Evolutionary conservation across 1,139 yeast genomes (phyloP).

Genomic region (Yamadazyma trypodendri): DNA sequence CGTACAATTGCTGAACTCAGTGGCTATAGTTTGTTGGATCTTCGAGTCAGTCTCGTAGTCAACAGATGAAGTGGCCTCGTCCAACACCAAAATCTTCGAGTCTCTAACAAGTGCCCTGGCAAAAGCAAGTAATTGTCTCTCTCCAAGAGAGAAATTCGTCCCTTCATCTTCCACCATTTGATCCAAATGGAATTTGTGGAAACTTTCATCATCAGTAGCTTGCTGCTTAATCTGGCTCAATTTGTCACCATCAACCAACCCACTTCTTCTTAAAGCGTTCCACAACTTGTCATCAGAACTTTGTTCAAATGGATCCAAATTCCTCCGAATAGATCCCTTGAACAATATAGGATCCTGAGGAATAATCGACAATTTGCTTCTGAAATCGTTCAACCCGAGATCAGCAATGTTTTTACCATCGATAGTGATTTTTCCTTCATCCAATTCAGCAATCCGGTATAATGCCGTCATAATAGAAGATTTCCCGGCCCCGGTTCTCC

Average conservation of each 20-base stretch:
- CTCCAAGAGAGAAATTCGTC: constrained; percentile 51
- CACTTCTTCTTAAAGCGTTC: constrained; percentile 29
- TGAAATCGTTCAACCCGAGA: constrained; percentile 72
- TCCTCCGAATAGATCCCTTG: constrained; percentile 74
- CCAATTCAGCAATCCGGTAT: constrained; percentile 59
- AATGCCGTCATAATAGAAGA: constrained; percentile 66
- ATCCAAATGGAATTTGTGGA: constrained; percentile 42
- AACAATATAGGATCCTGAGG: constrained; percentile 93
- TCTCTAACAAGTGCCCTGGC: constrained; percentile 51
- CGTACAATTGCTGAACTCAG: constrained; percentile 46
- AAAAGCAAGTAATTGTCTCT: constrained; percentile 51
- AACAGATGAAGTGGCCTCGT: constrained; percentile 59
- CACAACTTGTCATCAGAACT: constrained; percentile 30
- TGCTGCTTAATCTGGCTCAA: constrained; percentile 7
- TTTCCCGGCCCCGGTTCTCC: constrained; percentile 83
- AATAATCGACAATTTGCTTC: constrained; percentile 76
- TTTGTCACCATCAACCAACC: constrained; percentile 16
- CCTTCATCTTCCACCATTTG: constrained; percentile 52
- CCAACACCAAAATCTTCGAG: constrained; percentile 47
- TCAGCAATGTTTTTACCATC: constrained; percentile 59
- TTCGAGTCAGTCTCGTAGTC: constrained; percentile 53
- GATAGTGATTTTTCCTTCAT: constrained; percentile 50
- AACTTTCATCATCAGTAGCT: constrained; percentile 5
- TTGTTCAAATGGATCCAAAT: constrained; percentile 63
- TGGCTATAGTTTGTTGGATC: constrained; percentile 46